Base-by-base conservation (phyloP, 495 filamentous ascomycete species). In the Neurospora sp. region DNA sequence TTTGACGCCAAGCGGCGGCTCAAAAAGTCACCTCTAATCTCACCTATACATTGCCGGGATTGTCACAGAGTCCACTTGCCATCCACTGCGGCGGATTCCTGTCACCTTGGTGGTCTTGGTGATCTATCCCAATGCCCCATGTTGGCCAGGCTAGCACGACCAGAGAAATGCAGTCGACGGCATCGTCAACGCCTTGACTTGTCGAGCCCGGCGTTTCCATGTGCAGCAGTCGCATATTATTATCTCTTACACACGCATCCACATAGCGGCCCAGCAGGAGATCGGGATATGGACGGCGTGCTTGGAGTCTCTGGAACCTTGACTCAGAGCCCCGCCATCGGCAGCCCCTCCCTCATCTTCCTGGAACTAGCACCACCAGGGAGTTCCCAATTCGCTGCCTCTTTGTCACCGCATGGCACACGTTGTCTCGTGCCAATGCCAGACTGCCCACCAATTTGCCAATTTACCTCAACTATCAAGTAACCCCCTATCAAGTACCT, bases 281-380 rank as follows among this genome's bases (percentile, higher is more conserved):
- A 35, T 45, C 40, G 44, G 38, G 40, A 40, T 45, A 70, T 35
- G 20, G 69, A 40, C 22, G 14, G 40, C 39, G 69, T 59, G 14
- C 35, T 53, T 40, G 27, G n/a, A 45, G 40, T 71, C 40, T 42
- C 27, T 61, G 53, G 20, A 61, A 37, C 10, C 48, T 76, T 73
- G 73, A 76, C 69, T 75, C 73, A 71, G 61, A 74, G 65, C 74
- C 76, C 76, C 74, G 75, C 76, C 72, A 76, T 77, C 35, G 8
- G 65, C 71, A 59, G 37, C 45, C 71, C 48, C 40, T 40, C 59
- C 22, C 39, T n/a, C 18, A 72, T 72, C 71, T 65, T 44, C 61
- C 44, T 65, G 45, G 70, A 71, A 48, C 59, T 38, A 71, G 42
- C 45, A 71, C 70, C 70, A 18, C 70, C 53, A 48, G 38, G 40